phyloP scores from a whole-genome alignment of 495 filamentous ascomycete species.

The Trichoderma virens region DNA sequence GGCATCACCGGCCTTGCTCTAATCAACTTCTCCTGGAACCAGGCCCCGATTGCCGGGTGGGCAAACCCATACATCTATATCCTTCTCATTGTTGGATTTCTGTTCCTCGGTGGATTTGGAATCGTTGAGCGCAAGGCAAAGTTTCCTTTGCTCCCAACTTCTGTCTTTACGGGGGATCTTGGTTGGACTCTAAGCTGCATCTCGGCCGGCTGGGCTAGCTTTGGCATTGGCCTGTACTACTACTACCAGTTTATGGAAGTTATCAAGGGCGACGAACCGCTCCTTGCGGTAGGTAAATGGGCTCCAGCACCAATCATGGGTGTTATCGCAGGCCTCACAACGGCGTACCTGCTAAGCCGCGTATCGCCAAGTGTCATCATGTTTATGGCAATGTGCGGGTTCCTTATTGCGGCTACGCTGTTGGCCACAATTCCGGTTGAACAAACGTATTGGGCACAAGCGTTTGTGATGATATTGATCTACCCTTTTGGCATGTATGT shows the following conservation, averaged over 20 bases:
- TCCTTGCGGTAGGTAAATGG: slow-evolving; percentile 41
- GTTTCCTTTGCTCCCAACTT: slow-evolving; percentile 48
- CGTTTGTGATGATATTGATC: slow-evolving; percentile 39
- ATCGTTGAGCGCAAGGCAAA: slow-evolving; percentile 38
- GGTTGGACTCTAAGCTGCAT: slow-evolving; percentile 48
- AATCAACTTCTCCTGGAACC: slow-evolving; percentile 55
- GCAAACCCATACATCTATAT: slow-evolving; percentile 41
- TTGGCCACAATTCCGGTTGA: slow-evolving; percentile 39
- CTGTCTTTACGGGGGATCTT: slow-evolving; percentile 40
- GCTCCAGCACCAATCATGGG: slow-evolving; percentile 39
- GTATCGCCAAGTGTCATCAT: slow-evolving; percentile 41
- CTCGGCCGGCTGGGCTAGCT: slow-evolving; percentile 51
- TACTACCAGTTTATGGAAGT: slow-evolving; percentile 44
- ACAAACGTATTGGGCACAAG: slow-evolving; percentile 38
- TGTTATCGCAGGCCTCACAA: slow-evolving; percentile 39
- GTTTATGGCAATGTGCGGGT: slow-evolving; percentile 40
- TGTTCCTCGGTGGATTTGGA: slow-evolving; percentile 43
- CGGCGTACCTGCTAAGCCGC: slow-evolving; percentile 36
- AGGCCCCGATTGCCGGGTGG: slow-evolving; percentile 55
- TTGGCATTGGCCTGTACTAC: slow-evolving; percentile 57
- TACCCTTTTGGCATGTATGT: slow-evolving; percentile 45
- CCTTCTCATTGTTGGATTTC: slow-evolving; percentile 47
- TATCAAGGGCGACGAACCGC: slow-evolving; percentile 33
- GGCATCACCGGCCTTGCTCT: slow-evolving; percentile 52
- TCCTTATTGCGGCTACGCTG: slow-evolving; percentile 37